phyloP scores from a whole-genome alignment of 805 yeast genomes.

The Suhomyces canberraensis region DNA sequence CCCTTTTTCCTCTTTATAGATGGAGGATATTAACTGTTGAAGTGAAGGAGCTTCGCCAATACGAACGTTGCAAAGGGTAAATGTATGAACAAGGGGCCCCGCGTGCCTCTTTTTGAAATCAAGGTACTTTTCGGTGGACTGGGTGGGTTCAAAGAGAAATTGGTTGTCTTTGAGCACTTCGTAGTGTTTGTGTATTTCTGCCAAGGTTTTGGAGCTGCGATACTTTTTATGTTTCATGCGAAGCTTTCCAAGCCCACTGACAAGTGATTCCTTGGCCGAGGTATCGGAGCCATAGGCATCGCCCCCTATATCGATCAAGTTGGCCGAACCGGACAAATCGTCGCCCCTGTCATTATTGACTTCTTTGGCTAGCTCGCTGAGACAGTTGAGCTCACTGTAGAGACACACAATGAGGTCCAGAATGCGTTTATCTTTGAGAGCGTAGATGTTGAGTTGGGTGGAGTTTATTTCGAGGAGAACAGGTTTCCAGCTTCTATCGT shows the following conservation, averaged over 20 bases:
- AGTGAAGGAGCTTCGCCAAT: conserved; percentile 38
- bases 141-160: conserved; percentile 39
- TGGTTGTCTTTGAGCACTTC: conserved; percentile 23
- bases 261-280: neutral
- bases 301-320: conserved; percentile 18
- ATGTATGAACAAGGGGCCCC: conserved; percentile 23
- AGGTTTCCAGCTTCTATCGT: conserved; percentile 30
- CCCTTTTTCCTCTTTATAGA: conserved; percentile 20
- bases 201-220: conserved; percentile 14
- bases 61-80: conserved; percentile 28
- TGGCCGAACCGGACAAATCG: neutral
- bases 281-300: conserved; percentile 28
- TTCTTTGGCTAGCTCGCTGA: conserved; percentile 12
- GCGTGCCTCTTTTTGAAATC: conserved; percentile 18
- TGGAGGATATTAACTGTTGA: conserved; percentile 19
- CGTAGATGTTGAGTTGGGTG: conserved; percentile 35
- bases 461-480: conserved; percentile 38
- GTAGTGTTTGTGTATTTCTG: conserved; percentile 18
- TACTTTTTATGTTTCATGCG: conserved; percentile 15
- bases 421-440: conserved; percentile 20
- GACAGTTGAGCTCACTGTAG: conserved; percentile 27
- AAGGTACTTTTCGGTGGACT: conserved; percentile 12
- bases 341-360: conserved; percentile 3
- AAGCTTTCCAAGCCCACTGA: conserved; percentile 16
- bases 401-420: conserved; percentile 25